phyloP scores from a whole-genome alignment of 352 stramenopile species.

The Phytophthora cajani region DNA sequence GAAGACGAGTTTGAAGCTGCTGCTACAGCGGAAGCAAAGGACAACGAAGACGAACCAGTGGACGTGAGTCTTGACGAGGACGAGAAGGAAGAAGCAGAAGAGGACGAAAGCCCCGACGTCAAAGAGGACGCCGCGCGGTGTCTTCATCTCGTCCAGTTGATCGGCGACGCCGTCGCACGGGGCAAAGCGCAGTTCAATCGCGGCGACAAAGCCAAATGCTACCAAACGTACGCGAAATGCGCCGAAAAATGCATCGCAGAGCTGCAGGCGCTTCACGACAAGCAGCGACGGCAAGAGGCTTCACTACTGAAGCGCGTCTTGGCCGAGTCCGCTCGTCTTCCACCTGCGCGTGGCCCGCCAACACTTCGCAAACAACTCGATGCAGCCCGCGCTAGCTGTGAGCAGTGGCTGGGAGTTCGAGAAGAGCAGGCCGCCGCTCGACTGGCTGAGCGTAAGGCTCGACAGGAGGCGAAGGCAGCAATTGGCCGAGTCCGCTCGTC shows the following conservation, averaged over 20 bases:
- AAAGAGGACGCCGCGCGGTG: conserved; percentile 51
- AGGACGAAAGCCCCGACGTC: conserved; percentile 37
- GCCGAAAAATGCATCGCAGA: conserved; percentile 51
- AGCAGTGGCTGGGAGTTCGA: conserved; percentile 38
- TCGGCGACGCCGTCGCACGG: conserved; percentile 58
- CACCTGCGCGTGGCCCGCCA: conserved; percentile 63
- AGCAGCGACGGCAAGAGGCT: conserved; percentile 42
- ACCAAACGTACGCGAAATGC: conserved; percentile 64
- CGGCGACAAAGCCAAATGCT: conserved; percentile 79
- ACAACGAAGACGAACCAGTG: conserved; percentile 21
- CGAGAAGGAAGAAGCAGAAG: conserved; percentile 34
- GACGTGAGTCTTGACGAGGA: conserved; percentile 30
- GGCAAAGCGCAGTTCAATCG: conserved; percentile 80
- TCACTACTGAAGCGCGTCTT: conserved; percentile 48
- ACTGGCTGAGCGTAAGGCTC: conserved; percentile 23
- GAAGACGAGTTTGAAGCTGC: conserved; percentile 22
- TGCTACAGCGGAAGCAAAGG: conserved; percentile 22
- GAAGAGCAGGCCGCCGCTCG: conserved; percentile 38
- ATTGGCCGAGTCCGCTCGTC: conserved; percentile 47
- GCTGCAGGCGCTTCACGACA: conserved; percentile 44
- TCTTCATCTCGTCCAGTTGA: conserved; percentile 47
- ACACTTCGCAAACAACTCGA: conserved; percentile 74
- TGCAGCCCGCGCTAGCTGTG: conserved; percentile 48
- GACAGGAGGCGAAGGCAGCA: conserved; percentile 27
- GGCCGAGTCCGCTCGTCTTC: conserved; percentile 54